Evolutionary conservation across 73 alveolate species (phyloP).

Genomic region (Tetrahymena thermophila): DNA sequence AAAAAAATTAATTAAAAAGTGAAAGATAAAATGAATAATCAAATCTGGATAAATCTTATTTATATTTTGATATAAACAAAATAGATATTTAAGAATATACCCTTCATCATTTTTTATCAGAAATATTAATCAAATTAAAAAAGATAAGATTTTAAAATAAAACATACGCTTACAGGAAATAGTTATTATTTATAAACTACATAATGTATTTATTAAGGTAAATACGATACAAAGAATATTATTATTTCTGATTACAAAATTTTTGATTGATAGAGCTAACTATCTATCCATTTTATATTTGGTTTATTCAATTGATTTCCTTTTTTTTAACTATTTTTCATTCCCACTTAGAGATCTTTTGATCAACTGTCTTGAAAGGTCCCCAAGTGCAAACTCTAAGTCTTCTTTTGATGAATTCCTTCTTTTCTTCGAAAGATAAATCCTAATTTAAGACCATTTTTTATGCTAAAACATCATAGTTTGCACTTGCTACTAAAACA

Average conservation of each 20-base stretch:
- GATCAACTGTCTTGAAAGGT: background rate
- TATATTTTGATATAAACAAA: too few relatives aligned
- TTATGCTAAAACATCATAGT: background rate
- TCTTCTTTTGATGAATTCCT: background rate
- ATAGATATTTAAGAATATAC: too few relatives aligned
- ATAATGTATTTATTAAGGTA: too few relatives aligned
- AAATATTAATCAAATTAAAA: too few relatives aligned
- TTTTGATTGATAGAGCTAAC: too few relatives aligned
- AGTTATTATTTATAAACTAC: background rate
- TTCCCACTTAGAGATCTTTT: background rate
- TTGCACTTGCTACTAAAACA: background rate
- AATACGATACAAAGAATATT: too few relatives aligned
- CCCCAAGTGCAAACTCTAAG: slow-evolving; percentile 8
- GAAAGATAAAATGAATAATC: too few relatives aligned
- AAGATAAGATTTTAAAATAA: too few relatives aligned
- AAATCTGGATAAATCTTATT: too few relatives aligned
- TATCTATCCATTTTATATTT: too few relatives aligned
- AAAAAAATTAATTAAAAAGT: too few relatives aligned
- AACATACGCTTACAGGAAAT: background rate
- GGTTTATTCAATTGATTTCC: background rate
- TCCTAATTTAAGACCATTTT: background rate
- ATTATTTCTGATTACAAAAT: too few relatives aligned
- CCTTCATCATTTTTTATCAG: background rate
- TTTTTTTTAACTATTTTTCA: background rate
- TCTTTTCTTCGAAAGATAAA: slow-evolving; percentile 1